These are phyloP conservation scores for Mycena metata DNA, from an alignment of 768 basidiomycete genomes.

Conservation along the genomic window DNA sequence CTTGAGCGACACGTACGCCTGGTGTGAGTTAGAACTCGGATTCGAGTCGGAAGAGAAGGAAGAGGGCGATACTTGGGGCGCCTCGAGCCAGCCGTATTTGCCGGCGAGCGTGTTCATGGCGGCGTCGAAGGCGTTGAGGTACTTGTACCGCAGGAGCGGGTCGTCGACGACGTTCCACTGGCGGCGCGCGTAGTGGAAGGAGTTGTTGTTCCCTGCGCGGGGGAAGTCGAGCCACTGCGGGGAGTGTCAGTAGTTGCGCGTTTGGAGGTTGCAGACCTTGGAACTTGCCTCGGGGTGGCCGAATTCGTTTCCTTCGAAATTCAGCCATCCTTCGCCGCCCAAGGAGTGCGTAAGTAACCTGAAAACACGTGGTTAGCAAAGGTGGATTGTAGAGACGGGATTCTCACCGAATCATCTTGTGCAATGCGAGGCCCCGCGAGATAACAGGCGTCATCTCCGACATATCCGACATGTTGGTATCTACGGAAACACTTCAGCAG, in stretches of 20 bases:
- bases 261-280: background rate
- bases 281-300: slow-evolving; percentile 91
- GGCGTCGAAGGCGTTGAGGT: slow-evolving; percentile 92
- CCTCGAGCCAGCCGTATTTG: slow-evolving; percentile 87
- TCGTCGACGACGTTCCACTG: slow-evolving; percentile 98
- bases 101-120: slow-evolving; percentile 91
- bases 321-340: slow-evolving; percentile 97
- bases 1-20: slow-evolving; percentile 96
- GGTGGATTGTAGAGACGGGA: background rate
- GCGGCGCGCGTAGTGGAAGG: slow-evolving; percentile 96
- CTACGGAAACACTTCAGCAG: slow-evolving; percentile 52
- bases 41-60: slow-evolving; percentile 12
- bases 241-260: slow-evolving; percentile 21
- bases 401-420: slow-evolving; percentile 95
- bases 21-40: slow-evolving; percentile 37
- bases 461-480: slow-evolving; percentile 95
- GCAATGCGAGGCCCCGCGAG: slow-evolving; percentile 90
- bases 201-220: slow-evolving; percentile 93
- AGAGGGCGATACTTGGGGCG: slow-evolving; percentile 73
- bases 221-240: slow-evolving; percentile 98
- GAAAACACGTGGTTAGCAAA: slow-evolving; percentile 16
- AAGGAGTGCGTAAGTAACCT: slow-evolving; percentile 92
- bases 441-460: slow-evolving; percentile 86
- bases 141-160: slow-evolving; percentile 86
- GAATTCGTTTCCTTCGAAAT: slow-evolving; percentile 99